Conservation (phyloP, 2,329 filamentous ascomycete genomes). For the Penicillium capsulatum region DNA sequence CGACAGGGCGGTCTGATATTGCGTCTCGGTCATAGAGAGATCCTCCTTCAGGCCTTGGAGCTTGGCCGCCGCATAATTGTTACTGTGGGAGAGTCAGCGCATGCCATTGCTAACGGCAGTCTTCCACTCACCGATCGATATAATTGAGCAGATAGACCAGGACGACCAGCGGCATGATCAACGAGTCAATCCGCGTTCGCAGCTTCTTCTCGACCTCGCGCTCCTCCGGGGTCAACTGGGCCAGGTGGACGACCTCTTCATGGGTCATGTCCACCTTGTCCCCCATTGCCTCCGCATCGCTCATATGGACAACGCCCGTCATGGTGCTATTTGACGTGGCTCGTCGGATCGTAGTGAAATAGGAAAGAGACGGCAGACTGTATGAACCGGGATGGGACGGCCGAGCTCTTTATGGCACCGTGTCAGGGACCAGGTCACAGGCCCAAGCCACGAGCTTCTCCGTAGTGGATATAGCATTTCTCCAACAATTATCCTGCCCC, state of each 20-base stretch:
- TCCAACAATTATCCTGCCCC: no score
- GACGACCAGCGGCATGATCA: constrained; percentile 41
- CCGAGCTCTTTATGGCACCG: no score
- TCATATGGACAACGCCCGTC: constrained; percentile 10
- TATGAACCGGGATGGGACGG: no score
- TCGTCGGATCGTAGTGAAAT: not conserved
- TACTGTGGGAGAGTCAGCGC: constrained; percentile 23
- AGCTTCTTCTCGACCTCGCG: constrained; percentile 37
- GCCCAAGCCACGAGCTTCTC: no score
- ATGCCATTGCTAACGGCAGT: no score
- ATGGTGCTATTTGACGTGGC: constrained; percentile 4
- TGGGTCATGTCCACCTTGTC: constrained; percentile 19
- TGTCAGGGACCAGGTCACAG: no score
- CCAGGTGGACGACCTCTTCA: constrained; percentile 20
- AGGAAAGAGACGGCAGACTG: not conserved
- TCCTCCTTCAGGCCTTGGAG: constrained; percentile 42
- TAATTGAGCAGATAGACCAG: constrained; percentile 43
- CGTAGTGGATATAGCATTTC: no score
- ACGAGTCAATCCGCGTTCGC: constrained; percentile 32
- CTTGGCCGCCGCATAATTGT: constrained; percentile 47
- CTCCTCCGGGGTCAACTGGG: constrained; percentile 29
- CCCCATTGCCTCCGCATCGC: constrained; percentile 17
- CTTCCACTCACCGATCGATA: constrained; percentile 38
- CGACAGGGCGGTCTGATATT: constrained; percentile 43
- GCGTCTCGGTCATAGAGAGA: constrained; percentile 30